Conservation (phyloP, 208 protist genomes). For the Trichomonas tenax region DNA sequence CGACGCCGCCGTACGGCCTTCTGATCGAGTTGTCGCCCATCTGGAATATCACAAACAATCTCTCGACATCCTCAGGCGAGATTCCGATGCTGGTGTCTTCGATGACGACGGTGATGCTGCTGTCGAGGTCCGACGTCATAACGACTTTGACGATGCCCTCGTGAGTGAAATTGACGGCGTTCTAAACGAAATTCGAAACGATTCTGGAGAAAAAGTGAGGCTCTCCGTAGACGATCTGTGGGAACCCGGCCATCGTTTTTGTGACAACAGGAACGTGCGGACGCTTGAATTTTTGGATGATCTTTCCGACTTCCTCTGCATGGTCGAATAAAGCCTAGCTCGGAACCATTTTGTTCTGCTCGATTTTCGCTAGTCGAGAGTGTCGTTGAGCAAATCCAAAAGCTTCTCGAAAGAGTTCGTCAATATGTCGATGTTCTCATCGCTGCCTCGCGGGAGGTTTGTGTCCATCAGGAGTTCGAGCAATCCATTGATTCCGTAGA, state of each 20-base stretch:
- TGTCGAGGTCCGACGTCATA: not conserved
- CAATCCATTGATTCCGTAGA: not conserved
- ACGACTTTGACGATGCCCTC: not conserved
- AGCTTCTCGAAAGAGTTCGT: not conserved
- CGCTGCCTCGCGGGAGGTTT: not conserved
- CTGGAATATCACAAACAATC: not conserved
- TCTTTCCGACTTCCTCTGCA: not conserved
- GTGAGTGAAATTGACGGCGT: constrained; percentile 44
- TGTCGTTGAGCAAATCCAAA: constrained; percentile 12
- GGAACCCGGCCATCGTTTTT: not conserved
- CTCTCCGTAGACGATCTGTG: not conserved
- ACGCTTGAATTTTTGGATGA: not conserved
- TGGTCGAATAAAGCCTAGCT: not conserved
- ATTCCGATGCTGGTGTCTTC: not conserved
- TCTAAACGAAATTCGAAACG: constrained; percentile 35
- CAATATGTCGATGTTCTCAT: not conserved
- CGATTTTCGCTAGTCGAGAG: constrained; percentile 24
- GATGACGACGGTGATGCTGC: not conserved
- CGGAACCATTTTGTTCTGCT: not conserved
- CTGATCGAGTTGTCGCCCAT: not conserved
- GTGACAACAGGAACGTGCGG: not conserved
- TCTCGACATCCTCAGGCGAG: not conserved
- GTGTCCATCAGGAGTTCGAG: not conserved
- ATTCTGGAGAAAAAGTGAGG: constrained; percentile 32
- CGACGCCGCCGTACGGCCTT: not conserved